These are phyloP conservation scores for Purpureocillium lavendulum DNA, from an alignment of 2,329 filamentous ascomycete species.

Conservation along the genomic window DNA sequence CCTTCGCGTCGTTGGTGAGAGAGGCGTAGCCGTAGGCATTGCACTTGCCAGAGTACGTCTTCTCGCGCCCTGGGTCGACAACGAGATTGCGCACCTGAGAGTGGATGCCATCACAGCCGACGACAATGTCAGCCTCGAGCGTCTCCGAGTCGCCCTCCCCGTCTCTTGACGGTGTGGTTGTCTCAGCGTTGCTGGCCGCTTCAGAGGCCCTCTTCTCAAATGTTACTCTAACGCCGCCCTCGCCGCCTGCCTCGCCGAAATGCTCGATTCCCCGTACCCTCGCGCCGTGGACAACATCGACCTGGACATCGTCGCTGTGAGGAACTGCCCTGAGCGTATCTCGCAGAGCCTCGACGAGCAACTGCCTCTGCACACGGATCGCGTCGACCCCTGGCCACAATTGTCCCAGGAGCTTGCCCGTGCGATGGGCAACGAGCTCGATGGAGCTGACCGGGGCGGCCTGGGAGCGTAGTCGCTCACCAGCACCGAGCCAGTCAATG, in stretches of 20 bases:
- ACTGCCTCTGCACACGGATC: slow-evolving; percentile 17
- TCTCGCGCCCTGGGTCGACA: slow-evolving; percentile 14
- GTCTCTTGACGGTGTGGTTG: too few species aligned
- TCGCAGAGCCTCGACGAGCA: slow-evolving; percentile 16
- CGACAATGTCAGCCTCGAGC: slow-evolving; percentile 14
- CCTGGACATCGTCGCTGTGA: not conserved
- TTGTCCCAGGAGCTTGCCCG: slow-evolving; percentile 13
- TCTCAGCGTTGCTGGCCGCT: too few species aligned
- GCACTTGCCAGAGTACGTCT: slow-evolving; percentile 24
- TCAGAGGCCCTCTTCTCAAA: slow-evolving; percentile 1
- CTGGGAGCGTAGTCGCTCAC: slow-evolving; percentile 12
- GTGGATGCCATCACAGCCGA: slow-evolving; percentile 32
- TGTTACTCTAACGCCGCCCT: slow-evolving; percentile 2
- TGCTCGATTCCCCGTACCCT: slow-evolving; percentile 10
- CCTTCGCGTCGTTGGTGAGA: slow-evolving; percentile 1
- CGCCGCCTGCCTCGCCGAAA: not conserved
- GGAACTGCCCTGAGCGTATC: slow-evolving; percentile 5
- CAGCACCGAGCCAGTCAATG: slow-evolving; percentile 29
- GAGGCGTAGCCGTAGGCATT: slow-evolving; percentile 13
- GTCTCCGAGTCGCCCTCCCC: slow-evolving; percentile 1
- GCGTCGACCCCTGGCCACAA: slow-evolving; percentile 15
- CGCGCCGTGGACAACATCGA: slow-evolving; percentile 11
- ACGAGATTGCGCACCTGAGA: slow-evolving; percentile 21
- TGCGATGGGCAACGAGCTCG: slow-evolving; percentile 19
- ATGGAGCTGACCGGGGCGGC: slow-evolving; percentile 13